Evolutionary conservation across 2,329 filamentous ascomycete genomes (phyloP).

Genomic region (Fusarium chlamydosporum): DNA sequence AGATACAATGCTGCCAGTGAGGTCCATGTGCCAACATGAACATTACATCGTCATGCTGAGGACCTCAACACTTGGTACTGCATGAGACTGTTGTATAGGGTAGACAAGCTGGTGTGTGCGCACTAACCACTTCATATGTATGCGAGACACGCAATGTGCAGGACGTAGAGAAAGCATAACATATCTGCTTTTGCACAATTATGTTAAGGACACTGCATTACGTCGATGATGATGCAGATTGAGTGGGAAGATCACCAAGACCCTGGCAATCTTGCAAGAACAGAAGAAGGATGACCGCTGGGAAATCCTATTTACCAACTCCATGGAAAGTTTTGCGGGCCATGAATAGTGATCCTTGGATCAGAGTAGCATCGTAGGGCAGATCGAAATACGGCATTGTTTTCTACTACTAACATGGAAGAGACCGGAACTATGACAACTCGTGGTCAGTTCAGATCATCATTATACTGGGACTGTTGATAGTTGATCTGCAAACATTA

Average conservation of each 20-base stretch:
- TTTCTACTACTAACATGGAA: not conserved
- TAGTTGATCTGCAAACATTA: not conserved
- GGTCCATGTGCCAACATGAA: not conserved
- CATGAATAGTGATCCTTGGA: not conserved
- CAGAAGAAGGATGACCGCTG: not conserved
- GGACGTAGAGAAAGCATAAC: not conserved
- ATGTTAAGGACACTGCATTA: not conserved
- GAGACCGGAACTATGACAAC: not conserved
- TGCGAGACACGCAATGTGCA: not conserved
- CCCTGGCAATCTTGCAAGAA: not conserved
- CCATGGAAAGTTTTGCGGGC: not conserved
- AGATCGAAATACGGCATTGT: conserved; percentile 2
- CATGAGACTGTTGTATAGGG: not conserved
- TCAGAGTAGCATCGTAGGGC: not conserved
- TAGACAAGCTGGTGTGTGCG: not conserved
- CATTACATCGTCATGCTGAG: not conserved
- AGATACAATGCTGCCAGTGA: not conserved
- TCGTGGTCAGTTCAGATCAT: not conserved
- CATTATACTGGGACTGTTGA: not conserved
- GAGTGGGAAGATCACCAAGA: not conserved
- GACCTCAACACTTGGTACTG: not conserved
- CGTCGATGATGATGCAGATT: not conserved
- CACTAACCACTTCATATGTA: not conserved
- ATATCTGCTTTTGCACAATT: not conserved
- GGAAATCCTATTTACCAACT: conserved; percentile 3